Percentiles rank a stretch among this genome's conserved stretches.
phyloP scores from a whole-genome alignment of 2,329 filamentous ascomycete genomes.

The Metarhizium sp. region DNA sequence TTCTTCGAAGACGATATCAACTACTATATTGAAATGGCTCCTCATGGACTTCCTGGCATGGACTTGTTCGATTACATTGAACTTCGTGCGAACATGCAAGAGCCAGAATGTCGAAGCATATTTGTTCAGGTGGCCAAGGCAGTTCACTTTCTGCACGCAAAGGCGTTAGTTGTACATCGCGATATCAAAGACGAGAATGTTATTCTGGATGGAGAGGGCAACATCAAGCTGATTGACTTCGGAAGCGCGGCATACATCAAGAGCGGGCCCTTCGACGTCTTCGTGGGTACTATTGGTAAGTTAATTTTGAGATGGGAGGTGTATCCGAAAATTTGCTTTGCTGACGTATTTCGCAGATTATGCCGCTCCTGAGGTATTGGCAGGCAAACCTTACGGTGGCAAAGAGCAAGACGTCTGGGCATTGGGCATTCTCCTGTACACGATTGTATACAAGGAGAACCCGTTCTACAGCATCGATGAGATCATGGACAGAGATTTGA shows the following conservation, averaged over 20 bases:
- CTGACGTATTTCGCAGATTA: constrained; percentile 56
- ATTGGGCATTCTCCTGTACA: constrained; percentile 91
- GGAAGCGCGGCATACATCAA: constrained; percentile 97
- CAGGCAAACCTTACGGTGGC: constrained; percentile 82
- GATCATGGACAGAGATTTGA: constrained; percentile 93
- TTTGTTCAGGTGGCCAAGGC: constrained; percentile 89
- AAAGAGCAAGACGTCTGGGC: constrained; percentile 99
- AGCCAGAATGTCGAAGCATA: constrained; percentile 86
- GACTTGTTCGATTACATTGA: constrained; percentile 99
- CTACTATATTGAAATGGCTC: constrained; percentile 98
- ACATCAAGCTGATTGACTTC: constrained; percentile 97
- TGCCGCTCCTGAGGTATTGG: constrained; percentile 93
- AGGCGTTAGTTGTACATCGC: constrained; percentile 85
- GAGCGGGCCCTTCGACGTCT: constrained; percentile 96
- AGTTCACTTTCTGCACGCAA: constrained; percentile 83
- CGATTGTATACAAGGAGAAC: constrained; percentile 98
- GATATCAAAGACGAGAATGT: constrained; percentile 99
- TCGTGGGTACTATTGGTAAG: constrained; percentile 95
- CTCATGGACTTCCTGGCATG: constrained; percentile 93
- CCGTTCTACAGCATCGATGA: constrained; percentile 98
- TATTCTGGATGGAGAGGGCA: constrained; percentile 86
- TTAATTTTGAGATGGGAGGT: constrained; percentile 7
- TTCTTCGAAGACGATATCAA: constrained; percentile 77
- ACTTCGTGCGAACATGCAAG: constrained; percentile 90
- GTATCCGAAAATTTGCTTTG: constrained; percentile 23